Conservation (phyloP, 305 asterid genomes). For the Fraxinus nigra region DNA sequence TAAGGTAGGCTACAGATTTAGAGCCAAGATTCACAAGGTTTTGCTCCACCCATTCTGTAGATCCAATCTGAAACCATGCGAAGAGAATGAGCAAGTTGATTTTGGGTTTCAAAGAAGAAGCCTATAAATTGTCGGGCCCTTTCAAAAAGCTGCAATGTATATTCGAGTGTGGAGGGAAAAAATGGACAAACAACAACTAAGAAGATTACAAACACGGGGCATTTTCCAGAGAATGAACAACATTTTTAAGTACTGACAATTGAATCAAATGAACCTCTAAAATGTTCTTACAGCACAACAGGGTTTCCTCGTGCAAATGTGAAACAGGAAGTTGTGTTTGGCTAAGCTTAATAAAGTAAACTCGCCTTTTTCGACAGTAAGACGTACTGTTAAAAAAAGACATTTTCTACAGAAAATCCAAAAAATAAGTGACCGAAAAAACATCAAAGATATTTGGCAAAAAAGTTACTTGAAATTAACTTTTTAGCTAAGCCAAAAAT, state of each 20-base stretch:
- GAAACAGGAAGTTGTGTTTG: background rate
- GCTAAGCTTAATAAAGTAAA: background rate
- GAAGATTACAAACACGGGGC: background rate
- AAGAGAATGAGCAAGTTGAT: constrained; percentile 24
- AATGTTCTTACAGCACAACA: background rate
- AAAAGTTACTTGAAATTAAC: background rate
- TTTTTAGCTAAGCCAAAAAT: background rate
- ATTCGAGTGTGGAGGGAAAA: background rate
- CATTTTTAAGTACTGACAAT: background rate
- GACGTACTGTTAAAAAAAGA: background rate
- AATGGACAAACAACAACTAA: background rate
- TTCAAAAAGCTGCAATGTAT: background rate
- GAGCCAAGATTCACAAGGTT: constrained; percentile 73
- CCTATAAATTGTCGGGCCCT: background rate
- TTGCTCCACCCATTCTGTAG: constrained; percentile 98
- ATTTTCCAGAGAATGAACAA: background rate
- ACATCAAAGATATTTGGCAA: background rate
- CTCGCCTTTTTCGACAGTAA: background rate
- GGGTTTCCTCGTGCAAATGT: background rate
- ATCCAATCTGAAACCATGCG: constrained; percentile 68
- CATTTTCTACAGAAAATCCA: background rate
- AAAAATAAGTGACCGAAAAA: background rate
- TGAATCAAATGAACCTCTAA: background rate
- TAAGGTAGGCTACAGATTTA: constrained; percentile 80
- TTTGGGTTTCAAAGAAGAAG: background rate